A percentile compares a stretch with the other conserved stretches of the same genome.
Evolutionary conservation across 306 rosid species (phyloP).

Genomic region (Rosa persica): DNA sequence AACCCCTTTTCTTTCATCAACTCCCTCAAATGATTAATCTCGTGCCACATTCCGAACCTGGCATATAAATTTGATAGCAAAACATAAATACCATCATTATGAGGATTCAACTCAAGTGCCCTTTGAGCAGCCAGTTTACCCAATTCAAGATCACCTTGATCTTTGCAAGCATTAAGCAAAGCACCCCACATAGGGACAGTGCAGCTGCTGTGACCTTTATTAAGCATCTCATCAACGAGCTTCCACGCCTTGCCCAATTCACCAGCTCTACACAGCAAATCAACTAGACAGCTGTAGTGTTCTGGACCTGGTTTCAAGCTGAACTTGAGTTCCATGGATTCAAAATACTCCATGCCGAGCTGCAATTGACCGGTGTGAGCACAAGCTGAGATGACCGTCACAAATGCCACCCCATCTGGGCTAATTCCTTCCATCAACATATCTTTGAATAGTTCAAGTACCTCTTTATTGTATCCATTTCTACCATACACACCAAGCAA

Average conservation of each 20-base stretch:
- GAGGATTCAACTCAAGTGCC: constrained; percentile 68
- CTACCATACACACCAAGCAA: constrained; percentile 74
- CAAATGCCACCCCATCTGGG: constrained; percentile 65
- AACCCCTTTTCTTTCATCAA: constrained; percentile 51
- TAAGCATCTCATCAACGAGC: constrained; percentile 43
- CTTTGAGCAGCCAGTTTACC: constrained; percentile 62
- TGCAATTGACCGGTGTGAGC: constrained; percentile 65
- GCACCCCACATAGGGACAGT: constrained; percentile 70
- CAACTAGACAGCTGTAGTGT: constrained; percentile 72
- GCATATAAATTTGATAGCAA: constrained; percentile 69
- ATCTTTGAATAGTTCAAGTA: constrained; percentile 47
- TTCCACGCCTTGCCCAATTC: constrained; percentile 71
- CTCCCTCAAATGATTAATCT: constrained; percentile 56
- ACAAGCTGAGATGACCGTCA: constrained; percentile 76
- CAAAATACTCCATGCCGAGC: constrained; percentile 64
- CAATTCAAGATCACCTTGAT: constrained; percentile 57
- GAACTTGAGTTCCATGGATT: constrained; percentile 61
- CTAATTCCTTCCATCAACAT: constrained; percentile 65
- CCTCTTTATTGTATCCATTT: constrained; percentile 54
- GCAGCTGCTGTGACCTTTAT: constrained; percentile 30
- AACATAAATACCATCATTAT: constrained; percentile 52
- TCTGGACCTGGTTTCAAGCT: constrained; percentile 62
- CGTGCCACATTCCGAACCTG: constrained; percentile 71
- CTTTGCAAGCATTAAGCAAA: constrained; percentile 63
- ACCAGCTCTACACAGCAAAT: constrained; percentile 77